Evolutionary conservation across 2,329 filamentous ascomycete species (phyloP), one percentile per base, ranked within the genome.

Genomic region (Calonectria pauciramosa): DNA sequence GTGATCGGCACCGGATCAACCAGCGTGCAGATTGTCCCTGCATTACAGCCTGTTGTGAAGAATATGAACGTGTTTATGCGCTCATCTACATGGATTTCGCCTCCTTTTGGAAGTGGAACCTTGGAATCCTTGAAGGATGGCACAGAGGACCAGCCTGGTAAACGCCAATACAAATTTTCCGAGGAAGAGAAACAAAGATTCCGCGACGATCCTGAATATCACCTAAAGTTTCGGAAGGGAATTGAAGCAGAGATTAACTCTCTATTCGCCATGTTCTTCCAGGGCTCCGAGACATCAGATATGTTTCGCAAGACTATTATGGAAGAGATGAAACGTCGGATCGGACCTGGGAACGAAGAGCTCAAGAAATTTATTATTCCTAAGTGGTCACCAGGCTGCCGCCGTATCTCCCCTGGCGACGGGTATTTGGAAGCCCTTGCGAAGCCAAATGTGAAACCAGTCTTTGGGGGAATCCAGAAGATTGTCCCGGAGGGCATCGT

Each of bases 1-100:
- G 83, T 91, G n/a, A 90, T 91, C 63, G 90, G 90, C 8, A 89
- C 81, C 20, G 90, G 90, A 0, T 87, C 88, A 28, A 88, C 88
- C 16, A 88, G 87, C 14, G 88, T 91, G 13, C 90, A 91, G 79
- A 85, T 91, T 11, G 85, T 89, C 3, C 87, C 87, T 1, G 82
- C 82, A 1, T 86, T 89, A 38, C 86, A 88, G 77, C 82, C 85
- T 10, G 69, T 71, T 3, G 79, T 73, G 4, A 72, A 77, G 32
- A 68, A 82, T 41, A 75, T 83, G 56, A 79, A 82, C 51, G 76
- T 79, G 10, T 84, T 84, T 68, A 82, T 82, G 72, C 79, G 83
- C 2, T 80, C 80, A 8, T 75, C 81, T 14, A 83, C 81, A 7
- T 83, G 82, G 82, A 81, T 84, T 68, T 77, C 75, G 4, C 70